A percentile compares a stretch with the other conserved stretches of the same genome.
Evolutionary conservation across 768 basidiomycete genomes (phyloP).

Genomic region (Hygrocybe punicea): DNA sequence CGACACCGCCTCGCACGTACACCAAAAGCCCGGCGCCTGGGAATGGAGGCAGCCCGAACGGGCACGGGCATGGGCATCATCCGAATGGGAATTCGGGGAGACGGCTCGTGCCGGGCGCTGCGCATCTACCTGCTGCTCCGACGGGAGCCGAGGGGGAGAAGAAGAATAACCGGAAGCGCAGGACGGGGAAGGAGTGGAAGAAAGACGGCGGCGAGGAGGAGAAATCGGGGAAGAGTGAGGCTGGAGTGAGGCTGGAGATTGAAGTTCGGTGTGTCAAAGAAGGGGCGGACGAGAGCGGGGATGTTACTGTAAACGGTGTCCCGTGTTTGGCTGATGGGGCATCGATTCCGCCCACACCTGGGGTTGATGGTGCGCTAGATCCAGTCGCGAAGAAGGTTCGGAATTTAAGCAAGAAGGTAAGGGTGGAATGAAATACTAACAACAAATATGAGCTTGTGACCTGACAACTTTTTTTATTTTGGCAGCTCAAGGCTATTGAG

Average conservation of each 20-base stretch:
- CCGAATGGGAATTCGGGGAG: conserved; percentile 38
- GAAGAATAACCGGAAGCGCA: conserved; percentile 49
- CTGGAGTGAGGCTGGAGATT: conserved; percentile 24
- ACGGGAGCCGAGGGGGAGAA: conserved; percentile 41
- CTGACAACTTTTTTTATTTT: conserved; percentile 15
- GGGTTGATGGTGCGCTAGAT: conserved; percentile 63
- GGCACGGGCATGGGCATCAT: conserved; percentile 33
- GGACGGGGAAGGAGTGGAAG: conserved; percentile 35
- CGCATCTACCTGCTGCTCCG: conserved; percentile 48
- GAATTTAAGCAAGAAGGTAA: conserved; percentile 93
- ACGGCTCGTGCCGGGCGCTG: conserved; percentile 75
- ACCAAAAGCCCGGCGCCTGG: conserved; percentile 55
- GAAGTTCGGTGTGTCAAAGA: conserved; percentile 35
- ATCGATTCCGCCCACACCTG: conserved; percentile 48
- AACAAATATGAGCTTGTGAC: too few relatives aligned
- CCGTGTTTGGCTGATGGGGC: conserved; percentile 11
- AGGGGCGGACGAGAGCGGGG: neutral
- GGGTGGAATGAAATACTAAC: conserved; percentile 24
- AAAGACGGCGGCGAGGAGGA: conserved; percentile 9
- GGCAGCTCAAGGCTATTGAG: conserved; percentile 98
- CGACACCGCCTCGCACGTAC: conserved; percentile 52
- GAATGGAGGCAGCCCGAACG: conserved; percentile 35
- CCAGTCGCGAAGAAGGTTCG: conserved; percentile 87
- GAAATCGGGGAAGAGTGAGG: conserved; percentile 6
- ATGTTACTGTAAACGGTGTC: neutral